Evolutionary conservation across 306 rosid species (phyloP).

Genomic region (Begonia masoniana): DNA sequence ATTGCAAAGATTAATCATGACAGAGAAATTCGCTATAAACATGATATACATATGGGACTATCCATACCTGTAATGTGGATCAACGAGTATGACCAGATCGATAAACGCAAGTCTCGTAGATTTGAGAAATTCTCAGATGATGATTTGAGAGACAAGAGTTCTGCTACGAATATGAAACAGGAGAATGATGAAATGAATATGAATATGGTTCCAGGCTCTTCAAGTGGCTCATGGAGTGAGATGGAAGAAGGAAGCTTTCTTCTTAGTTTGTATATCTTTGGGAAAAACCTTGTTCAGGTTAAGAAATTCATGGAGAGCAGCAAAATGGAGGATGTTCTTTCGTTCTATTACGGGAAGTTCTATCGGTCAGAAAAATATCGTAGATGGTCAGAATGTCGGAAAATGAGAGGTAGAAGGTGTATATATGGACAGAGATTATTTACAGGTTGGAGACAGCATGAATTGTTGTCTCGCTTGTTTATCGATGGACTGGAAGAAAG

Average conservation of each 20-base stretch:
- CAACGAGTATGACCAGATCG: slow-evolving; percentile 17
- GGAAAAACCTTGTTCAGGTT: slow-evolving; percentile 71
- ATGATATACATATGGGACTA: slow-evolving; percentile 38
- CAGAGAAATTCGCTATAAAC: slow-evolving; percentile 14
- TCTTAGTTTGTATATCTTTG: slow-evolving; percentile 76
- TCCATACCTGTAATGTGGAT: slow-evolving; percentile 52
- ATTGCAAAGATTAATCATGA: slow-evolving; percentile 15
- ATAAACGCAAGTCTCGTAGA: slow-evolving; percentile 15
- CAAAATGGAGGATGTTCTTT: slow-evolving; percentile 58
- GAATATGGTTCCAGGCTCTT: slow-evolving; percentile 48
- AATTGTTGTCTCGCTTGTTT: slow-evolving; percentile 60
- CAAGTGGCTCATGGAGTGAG: slow-evolving; percentile 41
- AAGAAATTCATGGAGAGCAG: slow-evolving; percentile 48
- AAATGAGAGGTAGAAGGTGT: slow-evolving; percentile 50
- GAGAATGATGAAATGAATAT: not conserved
- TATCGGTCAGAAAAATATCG: slow-evolving; percentile 48
- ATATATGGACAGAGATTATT: slow-evolving; percentile 59
- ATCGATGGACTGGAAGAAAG: slow-evolving; percentile 38
- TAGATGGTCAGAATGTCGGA: slow-evolving; percentile 69
- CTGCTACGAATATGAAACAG: no score
- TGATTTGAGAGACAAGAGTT: no score
- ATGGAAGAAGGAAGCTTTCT: slow-evolving; percentile 55
- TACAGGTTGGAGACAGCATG: slow-evolving; percentile 75
- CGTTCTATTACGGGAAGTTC: slow-evolving; percentile 80
- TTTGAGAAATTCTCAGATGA: slow-evolving; percentile 16